Conservation (phyloP, 1,139 yeast genomes). For the Yamadazyma blattariae region DNA sequence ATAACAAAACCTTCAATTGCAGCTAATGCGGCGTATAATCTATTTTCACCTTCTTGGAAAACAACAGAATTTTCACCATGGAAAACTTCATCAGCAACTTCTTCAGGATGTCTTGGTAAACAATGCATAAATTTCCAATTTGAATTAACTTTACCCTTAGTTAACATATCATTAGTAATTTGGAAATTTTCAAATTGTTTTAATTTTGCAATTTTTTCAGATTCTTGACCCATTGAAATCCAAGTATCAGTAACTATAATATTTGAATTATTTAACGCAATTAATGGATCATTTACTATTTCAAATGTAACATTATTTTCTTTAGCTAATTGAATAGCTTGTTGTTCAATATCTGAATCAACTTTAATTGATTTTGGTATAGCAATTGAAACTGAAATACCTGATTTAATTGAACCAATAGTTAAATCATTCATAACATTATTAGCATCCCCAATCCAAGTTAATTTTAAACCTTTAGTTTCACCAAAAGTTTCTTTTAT, state of each 20-base stretch:
- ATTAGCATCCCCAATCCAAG: slow-evolving; percentile 97
- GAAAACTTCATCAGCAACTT: slow-evolving; percentile 89
- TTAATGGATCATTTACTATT: slow-evolving; percentile 67
- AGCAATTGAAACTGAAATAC: slow-evolving; percentile 80
- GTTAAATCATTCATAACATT: slow-evolving; percentile 92
- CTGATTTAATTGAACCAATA: slow-evolving; percentile 83
- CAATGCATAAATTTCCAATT: slow-evolving; percentile 96
- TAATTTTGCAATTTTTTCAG: slow-evolving; percentile 66
- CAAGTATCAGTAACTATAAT: slow-evolving; percentile 95
- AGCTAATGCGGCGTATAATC: slow-evolving; percentile 95
- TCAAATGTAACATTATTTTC: slow-evolving; percentile 56
- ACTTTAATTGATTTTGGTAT: slow-evolving; percentile 75
- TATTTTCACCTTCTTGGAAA: slow-evolving; percentile 92
- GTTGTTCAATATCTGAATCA: slow-evolving; percentile 51
- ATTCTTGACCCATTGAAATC: slow-evolving; percentile 97
- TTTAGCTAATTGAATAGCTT: slow-evolving; percentile 52
- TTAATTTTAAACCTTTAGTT: slow-evolving; percentile 65
- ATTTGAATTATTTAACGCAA: slow-evolving; percentile 72
- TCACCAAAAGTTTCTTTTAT: slow-evolving; percentile 72
- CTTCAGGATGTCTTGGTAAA: slow-evolving; percentile 91
- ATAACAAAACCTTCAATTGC: slow-evolving; percentile 86
- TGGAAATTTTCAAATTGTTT: slow-evolving; percentile 85
- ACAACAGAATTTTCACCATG: slow-evolving; percentile 82
- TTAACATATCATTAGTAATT: slow-evolving; percentile 65
- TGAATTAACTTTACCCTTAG: slow-evolving; percentile 52